Base-by-base conservation (phyloP, 2,329 filamentous ascomycete species). In the Scleromitrula shiraiana region DNA sequence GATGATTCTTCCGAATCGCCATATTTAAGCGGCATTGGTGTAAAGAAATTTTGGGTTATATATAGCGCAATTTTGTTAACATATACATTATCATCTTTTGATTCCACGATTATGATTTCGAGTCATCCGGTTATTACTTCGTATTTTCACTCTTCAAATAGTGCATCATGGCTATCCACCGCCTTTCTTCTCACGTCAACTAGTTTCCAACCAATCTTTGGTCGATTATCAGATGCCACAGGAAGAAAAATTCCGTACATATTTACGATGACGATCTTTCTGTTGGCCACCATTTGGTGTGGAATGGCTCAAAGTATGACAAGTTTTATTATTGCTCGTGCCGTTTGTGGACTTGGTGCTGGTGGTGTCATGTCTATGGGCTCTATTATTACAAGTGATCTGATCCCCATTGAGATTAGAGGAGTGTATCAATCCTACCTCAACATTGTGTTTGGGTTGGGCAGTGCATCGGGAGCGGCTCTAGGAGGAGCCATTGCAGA, bases 81-180 rank as follows among this genome's bases (percentile, higher is more conserved):
- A 4, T 77, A 77, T 58, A 76, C 82, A 53, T 69, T 81, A 14
- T 68, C 70, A 27, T 80, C 73, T 62, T 90, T 91, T 60, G 87
- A 91, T 68, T 76, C 78, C 9, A 91, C 85, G 4, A 76, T 91
- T 55, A 89, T 91, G 85, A 85, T 85, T 4, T 88, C 84, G 2
- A 83, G 77, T 35, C 86, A 93, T 64, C 85, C 86, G 0, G 83
- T 87, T 49, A 88, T 91, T 52, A 89, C 85, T 0, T 88, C 84
- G 0, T 80, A 90, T 64, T 91, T 91, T 65, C 70, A 81, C 52
- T 77, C 83, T 41, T 85, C 85, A 26, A 88, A 91, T 64, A 80
- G 80, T 39, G 87, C 87, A 3, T 88, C 85, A 2, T 93, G 87
- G 87, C 72, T 91, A 4, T 88, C 85, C 2, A 91, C 86, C 0